A percentile compares a stretch with the other conserved stretches of the same genome.
Evolutionary conservation across 495 filamentous ascomycete genomes (phyloP).

Genomic region (Xylaria venustula): DNA sequence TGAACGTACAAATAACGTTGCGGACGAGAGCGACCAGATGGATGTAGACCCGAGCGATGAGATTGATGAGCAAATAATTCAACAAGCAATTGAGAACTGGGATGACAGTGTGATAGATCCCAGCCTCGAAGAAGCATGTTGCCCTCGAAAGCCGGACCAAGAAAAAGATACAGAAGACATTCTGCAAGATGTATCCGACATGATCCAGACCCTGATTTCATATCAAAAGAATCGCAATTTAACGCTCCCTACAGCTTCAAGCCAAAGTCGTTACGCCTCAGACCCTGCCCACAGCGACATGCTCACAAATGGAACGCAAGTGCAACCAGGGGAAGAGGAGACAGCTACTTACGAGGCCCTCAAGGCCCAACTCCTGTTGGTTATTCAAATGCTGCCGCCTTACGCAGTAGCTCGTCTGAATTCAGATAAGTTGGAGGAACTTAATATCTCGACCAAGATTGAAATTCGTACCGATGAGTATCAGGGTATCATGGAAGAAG

Average conservation of each 20-base stretch:
- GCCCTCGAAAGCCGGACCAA: slow-evolving; percentile 44
- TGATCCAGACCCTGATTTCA: slow-evolving; percentile 81
- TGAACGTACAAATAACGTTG: slow-evolving; percentile 39
- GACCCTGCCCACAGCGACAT: slow-evolving; percentile 53
- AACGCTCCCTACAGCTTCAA: slow-evolving; percentile 47
- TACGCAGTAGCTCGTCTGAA: slow-evolving; percentile 84
- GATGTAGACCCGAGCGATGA: slow-evolving; percentile 35
- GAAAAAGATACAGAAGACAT: slow-evolving; percentile 71
- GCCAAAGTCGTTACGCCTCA: slow-evolving; percentile 45
- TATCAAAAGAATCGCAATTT: slow-evolving; percentile 81
- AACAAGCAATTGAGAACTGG: slow-evolving; percentile 46
- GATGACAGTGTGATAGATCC: slow-evolving; percentile 52
- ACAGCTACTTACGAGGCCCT: slow-evolving; percentile 70
- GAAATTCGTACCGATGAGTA: slow-evolving; percentile 68
- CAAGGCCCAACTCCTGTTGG: slow-evolving; percentile 66
- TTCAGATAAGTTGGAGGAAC: slow-evolving; percentile 75
- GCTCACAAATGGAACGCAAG: slow-evolving; percentile 45
- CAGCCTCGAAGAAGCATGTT: slow-evolving; percentile 48
- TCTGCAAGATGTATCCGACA: slow-evolving; percentile 73
- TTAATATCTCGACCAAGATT: slow-evolving; percentile 82
- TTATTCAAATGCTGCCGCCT: slow-evolving; percentile 76
- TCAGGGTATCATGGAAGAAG: slow-evolving; percentile 82
- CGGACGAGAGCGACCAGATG: slow-evolving; percentile 28
- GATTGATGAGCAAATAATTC: slow-evolving; percentile 46
- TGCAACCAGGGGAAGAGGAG: slow-evolving; percentile 63